Conservation (phyloP, 148 eudicot genomes). For the Rheum nobile region DNA sequence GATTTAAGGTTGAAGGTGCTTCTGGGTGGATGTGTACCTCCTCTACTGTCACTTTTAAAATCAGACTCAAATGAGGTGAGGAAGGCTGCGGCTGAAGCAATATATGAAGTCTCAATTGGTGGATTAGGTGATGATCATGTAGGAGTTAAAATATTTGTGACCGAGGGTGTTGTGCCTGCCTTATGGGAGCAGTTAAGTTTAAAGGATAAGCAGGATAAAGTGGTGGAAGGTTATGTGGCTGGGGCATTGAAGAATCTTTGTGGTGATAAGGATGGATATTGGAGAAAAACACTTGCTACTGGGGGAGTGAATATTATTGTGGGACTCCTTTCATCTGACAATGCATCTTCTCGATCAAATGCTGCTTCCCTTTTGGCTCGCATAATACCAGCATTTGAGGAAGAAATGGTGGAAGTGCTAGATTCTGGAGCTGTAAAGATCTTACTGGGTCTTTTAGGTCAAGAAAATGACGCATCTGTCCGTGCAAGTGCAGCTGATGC, state of each 20-base stretch:
- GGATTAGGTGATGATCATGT: slow-evolving; percentile 67
- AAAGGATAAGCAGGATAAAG: slow-evolving; percentile 46
- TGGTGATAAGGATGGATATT: slow-evolving; percentile 72
- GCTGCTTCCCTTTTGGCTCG: slow-evolving; percentile 85
- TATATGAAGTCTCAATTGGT: slow-evolving; percentile 65
- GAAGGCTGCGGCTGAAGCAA: slow-evolving; percentile 72
- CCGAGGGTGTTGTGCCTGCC: slow-evolving; percentile 77
- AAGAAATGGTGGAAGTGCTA: slow-evolving; percentile 53
- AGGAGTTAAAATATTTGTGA: slow-evolving; percentile 65
- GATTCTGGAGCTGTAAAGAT: slow-evolving; percentile 61
- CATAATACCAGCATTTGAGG: slow-evolving; percentile 47
- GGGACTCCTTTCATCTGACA: slow-evolving; percentile 56
- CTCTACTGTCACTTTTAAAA: slow-evolving; percentile 64
- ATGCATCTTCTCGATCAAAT: slow-evolving; percentile 57
- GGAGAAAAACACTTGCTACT: slow-evolving; percentile 67
- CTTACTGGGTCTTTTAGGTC: slow-evolving; percentile 49
- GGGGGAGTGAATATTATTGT: slow-evolving; percentile 80
- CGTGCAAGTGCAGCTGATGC: slow-evolving; percentile 86
- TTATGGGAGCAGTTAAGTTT: slow-evolving; percentile 66
- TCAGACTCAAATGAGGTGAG: slow-evolving; percentile 51
- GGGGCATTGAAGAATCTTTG: slow-evolving; percentile 80
- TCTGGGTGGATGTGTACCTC: slow-evolving; percentile 74
- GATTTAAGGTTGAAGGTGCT: slow-evolving; percentile 66
- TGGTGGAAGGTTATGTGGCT: slow-evolving; percentile 68
- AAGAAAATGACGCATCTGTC: slow-evolving; percentile 47